Base-by-base conservation (phyloP, 805 yeast species). In the Candida maesae region DNA sequence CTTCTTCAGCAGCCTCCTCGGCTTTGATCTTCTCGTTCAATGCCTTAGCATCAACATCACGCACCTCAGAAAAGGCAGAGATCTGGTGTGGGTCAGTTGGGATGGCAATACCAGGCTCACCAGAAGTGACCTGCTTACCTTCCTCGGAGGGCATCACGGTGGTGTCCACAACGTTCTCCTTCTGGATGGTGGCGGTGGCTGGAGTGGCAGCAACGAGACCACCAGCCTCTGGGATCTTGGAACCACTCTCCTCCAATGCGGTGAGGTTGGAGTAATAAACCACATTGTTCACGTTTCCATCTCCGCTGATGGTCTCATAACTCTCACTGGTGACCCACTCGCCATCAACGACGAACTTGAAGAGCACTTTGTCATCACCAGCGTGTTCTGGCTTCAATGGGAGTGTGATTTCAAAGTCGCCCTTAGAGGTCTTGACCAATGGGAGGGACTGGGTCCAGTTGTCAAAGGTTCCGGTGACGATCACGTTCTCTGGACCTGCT, bases 71-170 rank as follows among this genome's bases (percentile, higher is more conserved):
- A 55, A 84, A 79, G 31, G 75, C 91, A 38, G 70, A 64, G 53
- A 82, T 75, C 15, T 74, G 67, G 36, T 73, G 76, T 15, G 82
- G 71, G 51, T 83, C 62, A 26, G 68, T 73, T 25, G 82, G 73
- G 47, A 84, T 60, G 32, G 68, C 78, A 46, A 84, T 71, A 35
- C 95, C 95, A 21, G 93, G 88, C 55, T 84, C 90, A 36, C 87
- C 84, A 27, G 68, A 49, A 14, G 73, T 49, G 21, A 70, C 53
- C 33, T 65, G 68, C 32, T 64, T 47, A 15, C 65, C 65, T 47
- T 66, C 71, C 20, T 58, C 46, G 1, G 68, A 57, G 11, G 78
- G 78, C 60, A 71, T 37, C 27, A 71, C 76, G 10, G 58, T 43
- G 6, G 59, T 47, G 11, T n/a, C n/a, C n/a, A 45, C n/a, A 34